Conservation (phyloP, 2,329 filamentous ascomycete genomes). For the Talaromyces funiculosus region DNA sequence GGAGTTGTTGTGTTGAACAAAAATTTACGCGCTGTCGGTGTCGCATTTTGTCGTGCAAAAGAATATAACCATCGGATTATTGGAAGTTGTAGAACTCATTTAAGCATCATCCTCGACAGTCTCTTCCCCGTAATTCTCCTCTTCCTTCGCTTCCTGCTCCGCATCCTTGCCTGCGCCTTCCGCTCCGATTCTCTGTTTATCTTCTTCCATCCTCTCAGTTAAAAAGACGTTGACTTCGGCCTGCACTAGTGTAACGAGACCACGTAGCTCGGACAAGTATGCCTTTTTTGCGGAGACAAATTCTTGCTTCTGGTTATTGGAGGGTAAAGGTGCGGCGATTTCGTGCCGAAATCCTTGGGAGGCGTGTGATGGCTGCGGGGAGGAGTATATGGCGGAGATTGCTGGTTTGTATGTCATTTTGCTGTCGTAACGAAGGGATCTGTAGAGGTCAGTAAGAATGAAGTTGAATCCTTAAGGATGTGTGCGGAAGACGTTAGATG, state of each 20-base stretch:
- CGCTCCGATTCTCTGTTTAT: slow-evolving; percentile 41
- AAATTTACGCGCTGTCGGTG: background rate
- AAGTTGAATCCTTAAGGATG: no score
- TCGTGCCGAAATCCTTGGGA: slow-evolving; percentile 29
- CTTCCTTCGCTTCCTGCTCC: slow-evolving; percentile 39
- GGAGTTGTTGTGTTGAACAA: slow-evolving; percentile 1
- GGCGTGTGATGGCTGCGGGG: slow-evolving; percentile 22
- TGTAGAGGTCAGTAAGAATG: no score
- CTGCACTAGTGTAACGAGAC: slow-evolving; percentile 49
- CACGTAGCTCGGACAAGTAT: slow-evolving; percentile 49
- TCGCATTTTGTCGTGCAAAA: background rate
- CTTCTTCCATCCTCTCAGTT: slow-evolving; percentile 58
- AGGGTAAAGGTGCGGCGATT: slow-evolving; percentile 17
- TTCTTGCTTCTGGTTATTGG: slow-evolving; percentile 1
- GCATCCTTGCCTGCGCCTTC: slow-evolving; percentile 29
- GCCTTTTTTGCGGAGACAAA: slow-evolving; percentile 42
- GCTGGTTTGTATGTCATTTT: slow-evolving; percentile 7
- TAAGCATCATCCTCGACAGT: slow-evolving; percentile 56
- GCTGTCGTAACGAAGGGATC: no score
- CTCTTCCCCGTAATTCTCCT: slow-evolving; percentile 76
- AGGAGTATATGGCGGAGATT: slow-evolving; percentile 25
- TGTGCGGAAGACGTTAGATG: background rate
- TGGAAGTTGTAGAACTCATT: background rate
- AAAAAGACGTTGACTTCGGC: slow-evolving; percentile 54
- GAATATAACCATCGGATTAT: background rate